These are phyloP conservation scores for Allantophomopsis cytisporea DNA, from an alignment of 2,329 filamentous ascomycete species.

Conservation along the genomic window DNA sequence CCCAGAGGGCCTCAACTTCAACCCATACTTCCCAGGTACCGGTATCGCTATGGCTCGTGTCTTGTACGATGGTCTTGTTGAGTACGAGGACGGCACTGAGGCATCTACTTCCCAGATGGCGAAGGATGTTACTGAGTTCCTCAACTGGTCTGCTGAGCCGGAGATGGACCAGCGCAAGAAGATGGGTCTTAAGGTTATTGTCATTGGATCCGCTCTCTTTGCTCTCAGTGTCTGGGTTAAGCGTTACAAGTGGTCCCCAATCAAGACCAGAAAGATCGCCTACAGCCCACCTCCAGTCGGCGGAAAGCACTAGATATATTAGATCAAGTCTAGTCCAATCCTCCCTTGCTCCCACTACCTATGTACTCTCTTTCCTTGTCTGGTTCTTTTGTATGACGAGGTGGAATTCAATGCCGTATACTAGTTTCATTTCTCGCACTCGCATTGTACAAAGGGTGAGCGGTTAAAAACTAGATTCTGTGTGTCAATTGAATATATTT, in stretches of 20 bases:
- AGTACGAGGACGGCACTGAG: constrained; percentile 93
- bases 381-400: too few species aligned
- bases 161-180: constrained; percentile 99
- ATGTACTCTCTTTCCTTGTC: too few species aligned
- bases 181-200: constrained; percentile 96
- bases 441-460: too few species aligned
- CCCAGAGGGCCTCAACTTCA: constrained; percentile 92
- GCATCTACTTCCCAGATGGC: constrained; percentile 98
- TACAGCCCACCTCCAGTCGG: constrained; percentile 58
- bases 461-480: too few species aligned
- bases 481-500: too few species aligned
- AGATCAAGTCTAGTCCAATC: too few species aligned
- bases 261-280: constrained; percentile 90
- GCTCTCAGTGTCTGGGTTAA: constrained; percentile 94
- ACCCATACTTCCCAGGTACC: constrained; percentile 98
- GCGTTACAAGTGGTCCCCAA: constrained; percentile 96
- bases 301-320: constrained; percentile 7
- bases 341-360: too few species aligned
- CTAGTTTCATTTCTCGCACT: too few species aligned
- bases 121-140: constrained; percentile 97
- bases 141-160: constrained; percentile 98
- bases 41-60: constrained; percentile 99
- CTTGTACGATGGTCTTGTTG: constrained; percentile 90
- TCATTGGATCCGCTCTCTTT: constrained; percentile 65
- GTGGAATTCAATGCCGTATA: too few species aligned